phyloP scores from a whole-genome alignment of 2,329 filamentous ascomycete species.

The Aspergillus calidoustus region DNA sequence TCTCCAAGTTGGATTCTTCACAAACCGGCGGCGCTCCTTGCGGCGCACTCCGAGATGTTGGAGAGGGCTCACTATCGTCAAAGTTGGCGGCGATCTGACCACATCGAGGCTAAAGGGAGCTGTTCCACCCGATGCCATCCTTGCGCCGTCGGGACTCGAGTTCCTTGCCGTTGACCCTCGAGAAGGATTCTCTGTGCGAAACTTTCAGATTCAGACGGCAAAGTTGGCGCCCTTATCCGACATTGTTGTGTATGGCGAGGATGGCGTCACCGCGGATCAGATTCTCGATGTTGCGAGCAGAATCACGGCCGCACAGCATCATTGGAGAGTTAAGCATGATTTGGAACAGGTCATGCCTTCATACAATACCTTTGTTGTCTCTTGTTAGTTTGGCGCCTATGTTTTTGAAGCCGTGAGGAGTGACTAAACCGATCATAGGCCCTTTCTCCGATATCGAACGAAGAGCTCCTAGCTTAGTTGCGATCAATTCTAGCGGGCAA shows the following conservation, averaged over 20 bases:
- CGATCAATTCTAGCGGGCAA: slow-evolving; percentile 72
- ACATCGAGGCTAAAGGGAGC: slow-evolving; percentile 82
- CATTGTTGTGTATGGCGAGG: slow-evolving; percentile 87
- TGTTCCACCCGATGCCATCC: slow-evolving; percentile 77
- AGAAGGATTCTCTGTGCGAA: slow-evolving; percentile 92
- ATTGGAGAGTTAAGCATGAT: slow-evolving; percentile 71
- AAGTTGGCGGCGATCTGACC: slow-evolving; percentile 80
- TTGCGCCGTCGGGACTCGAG: slow-evolving; percentile 61
- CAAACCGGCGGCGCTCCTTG: slow-evolving; percentile 71
- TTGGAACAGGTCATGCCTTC: slow-evolving; percentile 59
- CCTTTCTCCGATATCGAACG: slow-evolving; percentile 74
- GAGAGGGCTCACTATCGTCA: slow-evolving; percentile 82
- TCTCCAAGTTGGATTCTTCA: slow-evolving; percentile 88
- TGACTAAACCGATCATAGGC: slow-evolving; percentile 49
- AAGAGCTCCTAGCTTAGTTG: slow-evolving; percentile 70
- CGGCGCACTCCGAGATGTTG: slow-evolving; percentile 75
- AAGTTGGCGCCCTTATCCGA: slow-evolving; percentile 89
- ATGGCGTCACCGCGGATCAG: slow-evolving; percentile 63
- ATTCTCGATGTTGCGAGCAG: slow-evolving; percentile 66
- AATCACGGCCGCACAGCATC: slow-evolving; percentile 75
- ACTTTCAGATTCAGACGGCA: slow-evolving; percentile 93
- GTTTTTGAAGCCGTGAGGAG: slow-evolving; percentile 7
- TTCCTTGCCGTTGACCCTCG: slow-evolving; percentile 85
- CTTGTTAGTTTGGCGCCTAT: slow-evolving; percentile 47
- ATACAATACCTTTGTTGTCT: slow-evolving; percentile 85